Base-by-base conservation (phyloP, 225 moss, liverwort and hornwort genomes). In the Bryum argenteum region DNA sequence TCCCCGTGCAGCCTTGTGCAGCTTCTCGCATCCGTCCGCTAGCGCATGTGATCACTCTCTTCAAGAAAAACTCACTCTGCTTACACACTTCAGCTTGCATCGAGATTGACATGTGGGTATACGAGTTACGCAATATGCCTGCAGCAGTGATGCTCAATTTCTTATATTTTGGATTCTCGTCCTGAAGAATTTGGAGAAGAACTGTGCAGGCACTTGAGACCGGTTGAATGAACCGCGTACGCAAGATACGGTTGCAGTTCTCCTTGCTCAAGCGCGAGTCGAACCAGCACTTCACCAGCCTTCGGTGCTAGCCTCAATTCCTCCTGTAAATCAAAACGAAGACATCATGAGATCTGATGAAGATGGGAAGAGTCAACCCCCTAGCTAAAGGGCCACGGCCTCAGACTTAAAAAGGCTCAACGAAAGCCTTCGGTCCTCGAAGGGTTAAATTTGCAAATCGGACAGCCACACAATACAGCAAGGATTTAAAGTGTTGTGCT, bases 211-310 rank as follows among this genome's bases (percentile, higher is more conserved):
- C 67, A 50, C 45, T 19, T 69, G 79, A 39, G 71, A 12, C 51
- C 70, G 72, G 24, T 18, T 81, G 77, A 40, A 53, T 75, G 60
- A 74, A 82, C 26, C 61, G 60, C 52, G 88, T 42, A 17, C 71
- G 59, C 22, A 87, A 58, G 70, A 95, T 69, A 50, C 87, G 89
- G 56, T 54, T 13, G 67, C 89, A 95, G 42, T 95, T 95, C 38
- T 66, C 72, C 58, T 63, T 4, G 74, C 81, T 92, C 37, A 33
- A 92, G 80, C 20, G 83, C 83, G 48, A 95, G 82, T 53, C 85
- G 78, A 56, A 76, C 75, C 11, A 92, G 79, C 68, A 80, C 81
- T 77, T 71, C 58, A 9, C 92, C 94, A 52, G 91, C 85, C 75
- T 71, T 90, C 54, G 15, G 16, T 66, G 75, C 66, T 28, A 81